Conservation (phyloP, 805 yeast species). For the Candida saitoana region DNA sequence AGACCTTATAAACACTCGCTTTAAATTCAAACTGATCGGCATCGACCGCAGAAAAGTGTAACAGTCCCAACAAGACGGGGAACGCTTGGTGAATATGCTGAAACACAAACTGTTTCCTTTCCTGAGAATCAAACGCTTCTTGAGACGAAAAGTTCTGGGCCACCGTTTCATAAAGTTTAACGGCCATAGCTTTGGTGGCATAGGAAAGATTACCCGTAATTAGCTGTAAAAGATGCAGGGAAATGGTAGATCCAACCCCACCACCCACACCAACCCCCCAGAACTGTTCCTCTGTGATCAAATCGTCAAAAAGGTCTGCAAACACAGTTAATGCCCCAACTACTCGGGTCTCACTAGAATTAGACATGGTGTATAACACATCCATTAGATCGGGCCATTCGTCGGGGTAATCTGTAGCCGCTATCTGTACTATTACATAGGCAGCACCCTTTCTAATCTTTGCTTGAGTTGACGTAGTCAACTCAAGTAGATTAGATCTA, state of each 20-base stretch:
- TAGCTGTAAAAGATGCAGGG: conserved; percentile 46
- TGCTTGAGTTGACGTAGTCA: conserved; percentile 43
- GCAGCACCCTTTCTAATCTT: conserved; percentile 66
- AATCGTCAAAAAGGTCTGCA: conserved; percentile 78
- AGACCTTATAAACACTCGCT: conserved; percentile 24
- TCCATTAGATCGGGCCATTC: conserved; percentile 81
- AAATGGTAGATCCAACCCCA: conserved; percentile 56
- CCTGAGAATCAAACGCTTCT: conserved; percentile 37
- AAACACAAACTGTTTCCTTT: conserved; percentile 35
- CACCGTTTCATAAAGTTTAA: conserved; percentile 51
- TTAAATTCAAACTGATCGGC: conserved; percentile 20
- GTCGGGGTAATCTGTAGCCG: conserved; percentile 89
- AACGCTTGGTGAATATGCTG: conserved; percentile 17
- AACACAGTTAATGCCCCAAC: conserved; percentile 58
- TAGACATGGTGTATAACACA: conserved; percentile 42
- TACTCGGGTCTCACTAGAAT: conserved; percentile 26
- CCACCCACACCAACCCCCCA: conserved; percentile 71
- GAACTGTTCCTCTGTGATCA: conserved; percentile 82
- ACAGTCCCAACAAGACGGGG: conserved; percentile 15
- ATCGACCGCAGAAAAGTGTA: conserved; percentile 9
- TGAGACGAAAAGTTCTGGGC: conserved; percentile 50
- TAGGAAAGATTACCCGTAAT: conserved; percentile 25
- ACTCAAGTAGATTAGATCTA: conserved; percentile 46
- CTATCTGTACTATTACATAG: conserved; percentile 76
- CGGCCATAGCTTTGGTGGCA: conserved; percentile 35